A percentile compares a stretch with the other conserved stretches of the same genome.
These are phyloP conservation scores for Komagataella ulmi DNA, from an alignment of 805 yeast species.

Conservation along the genomic window DNA sequence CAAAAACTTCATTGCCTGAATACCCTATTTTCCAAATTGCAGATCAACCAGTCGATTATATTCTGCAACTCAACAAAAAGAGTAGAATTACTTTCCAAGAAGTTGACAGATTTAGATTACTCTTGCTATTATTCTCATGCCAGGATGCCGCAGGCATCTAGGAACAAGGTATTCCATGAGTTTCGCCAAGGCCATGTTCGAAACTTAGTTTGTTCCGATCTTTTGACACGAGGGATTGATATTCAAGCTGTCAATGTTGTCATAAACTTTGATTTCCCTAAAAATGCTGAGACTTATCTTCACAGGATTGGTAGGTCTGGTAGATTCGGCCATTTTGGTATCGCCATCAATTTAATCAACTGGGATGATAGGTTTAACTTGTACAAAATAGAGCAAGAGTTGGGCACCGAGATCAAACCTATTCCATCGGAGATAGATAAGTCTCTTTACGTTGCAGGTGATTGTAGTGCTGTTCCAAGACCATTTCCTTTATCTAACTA, in stretches of 20 bases:
- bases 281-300: constrained; percentile 91
- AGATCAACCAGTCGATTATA: constrained; percentile 91
- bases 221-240: constrained; percentile 96
- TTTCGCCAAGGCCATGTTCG: constrained; percentile 97
- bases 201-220: constrained; percentile 92
- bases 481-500: constrained; percentile 53
- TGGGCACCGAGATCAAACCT: constrained; percentile 94
- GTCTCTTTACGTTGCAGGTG: constrained; percentile 76
- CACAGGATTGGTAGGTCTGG: constrained; percentile 99
- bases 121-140: constrained; percentile 97
- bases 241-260: constrained; percentile 98
- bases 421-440: constrained; percentile 91
- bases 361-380: constrained; percentile 94
- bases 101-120: constrained; percentile 90
- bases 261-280: constrained; percentile 96
- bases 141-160: constrained; percentile 91
- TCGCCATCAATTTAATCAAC: constrained; percentile 91
- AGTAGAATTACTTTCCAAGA: constrained; percentile 90
- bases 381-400: constrained; percentile 91
- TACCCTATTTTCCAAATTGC: constrained; percentile 86
- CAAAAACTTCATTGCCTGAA: constrained; percentile 94
- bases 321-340: constrained; percentile 95
- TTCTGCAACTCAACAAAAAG: constrained; percentile 95
- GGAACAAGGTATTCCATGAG: constrained; percentile 97
- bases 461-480: constrained; percentile 64